Conservation (phyloP, 331 rosid genomes). For the Erythrophleum ivorense region DNA sequence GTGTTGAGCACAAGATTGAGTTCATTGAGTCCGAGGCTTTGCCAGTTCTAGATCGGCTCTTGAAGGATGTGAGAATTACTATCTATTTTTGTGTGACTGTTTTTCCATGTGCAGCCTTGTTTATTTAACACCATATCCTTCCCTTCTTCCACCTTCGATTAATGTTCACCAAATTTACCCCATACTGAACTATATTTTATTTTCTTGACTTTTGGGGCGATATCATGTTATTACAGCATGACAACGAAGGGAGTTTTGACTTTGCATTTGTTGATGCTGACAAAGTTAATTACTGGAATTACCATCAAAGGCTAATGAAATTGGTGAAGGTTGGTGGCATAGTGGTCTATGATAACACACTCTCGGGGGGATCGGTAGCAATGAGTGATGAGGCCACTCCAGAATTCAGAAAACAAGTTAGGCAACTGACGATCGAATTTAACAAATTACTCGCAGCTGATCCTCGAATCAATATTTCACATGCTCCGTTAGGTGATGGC, state of each 20-base stretch:
- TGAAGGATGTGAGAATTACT: constrained; percentile 46
- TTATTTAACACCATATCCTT: too few species aligned
- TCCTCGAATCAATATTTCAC: constrained; percentile 45
- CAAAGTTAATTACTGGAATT: constrained; percentile 60
- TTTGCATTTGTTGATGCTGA: constrained; percentile 71
- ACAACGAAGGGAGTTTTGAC: constrained; percentile 51
- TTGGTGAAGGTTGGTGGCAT: constrained; percentile 66
- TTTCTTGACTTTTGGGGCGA: background rate
- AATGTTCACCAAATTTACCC: background rate
- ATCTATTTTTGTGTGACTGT: background rate
- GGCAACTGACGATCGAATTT: constrained; percentile 38
- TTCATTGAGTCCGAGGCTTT: constrained; percentile 55
- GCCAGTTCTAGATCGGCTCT: constrained; percentile 52
- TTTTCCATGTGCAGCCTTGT: background rate
- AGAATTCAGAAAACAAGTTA: background rate
- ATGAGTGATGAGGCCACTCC: constrained; percentile 43
- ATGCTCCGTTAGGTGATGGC: constrained; percentile 56
- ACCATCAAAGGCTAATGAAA: constrained; percentile 63
- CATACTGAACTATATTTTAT: background rate
- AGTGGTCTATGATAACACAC: constrained; percentile 61
- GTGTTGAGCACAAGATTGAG: constrained; percentile 65
- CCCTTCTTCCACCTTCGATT: background rate
- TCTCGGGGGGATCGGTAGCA: constrained; percentile 58
- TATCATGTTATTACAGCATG: constrained; percentile 34
- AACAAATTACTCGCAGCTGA: constrained; percentile 45